phyloP scores from a whole-genome alignment of 768 basidiomycete species.

The Phaffia australis region DNA sequence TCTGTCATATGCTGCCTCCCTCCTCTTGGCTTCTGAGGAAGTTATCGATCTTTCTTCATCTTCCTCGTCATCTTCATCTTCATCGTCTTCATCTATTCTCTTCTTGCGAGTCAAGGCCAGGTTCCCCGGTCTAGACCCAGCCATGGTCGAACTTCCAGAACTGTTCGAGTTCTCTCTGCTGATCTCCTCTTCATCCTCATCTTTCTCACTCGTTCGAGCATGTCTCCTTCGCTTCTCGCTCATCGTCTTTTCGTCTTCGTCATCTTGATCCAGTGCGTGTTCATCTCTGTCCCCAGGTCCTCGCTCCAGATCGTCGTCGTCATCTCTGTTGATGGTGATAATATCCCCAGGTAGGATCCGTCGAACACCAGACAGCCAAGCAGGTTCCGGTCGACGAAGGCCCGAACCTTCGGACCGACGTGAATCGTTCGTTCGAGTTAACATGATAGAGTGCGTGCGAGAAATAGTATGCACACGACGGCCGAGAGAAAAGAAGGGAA shows the following conservation, averaged over 20 bases:
- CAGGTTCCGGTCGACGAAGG: conserved; percentile 44
- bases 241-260: too few species aligned
- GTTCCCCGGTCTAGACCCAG: neutral
- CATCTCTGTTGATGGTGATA: conserved; percentile 76
- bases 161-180: neutral
- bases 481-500: conserved; percentile 87
- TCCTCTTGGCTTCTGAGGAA: conserved; percentile 26
- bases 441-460: conserved; percentile 66
- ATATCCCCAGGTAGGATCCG: conserved; percentile 61
- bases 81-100: neutral
- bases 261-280: neutral
- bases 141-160: conserved; percentile 8
- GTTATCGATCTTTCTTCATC: conserved; percentile 26
- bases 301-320: conserved; percentile 31
- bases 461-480: conserved; percentile 82
- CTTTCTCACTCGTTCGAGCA: conserved; percentile 2
- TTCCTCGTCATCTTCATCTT: neutral
- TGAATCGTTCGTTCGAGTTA: conserved; percentile 45
- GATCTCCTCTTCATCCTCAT: conserved; percentile 8
- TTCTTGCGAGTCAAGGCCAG: too few species aligned
- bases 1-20: conserved; percentile 23
- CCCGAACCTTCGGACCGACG: conserved; percentile 32
- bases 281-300: neutral
- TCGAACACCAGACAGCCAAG: conserved; percentile 71
- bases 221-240: too few species aligned